Evolutionary conservation across 2,329 filamentous ascomycete genomes (phyloP).

Genomic region (Ramularia collo-cygni): DNA sequence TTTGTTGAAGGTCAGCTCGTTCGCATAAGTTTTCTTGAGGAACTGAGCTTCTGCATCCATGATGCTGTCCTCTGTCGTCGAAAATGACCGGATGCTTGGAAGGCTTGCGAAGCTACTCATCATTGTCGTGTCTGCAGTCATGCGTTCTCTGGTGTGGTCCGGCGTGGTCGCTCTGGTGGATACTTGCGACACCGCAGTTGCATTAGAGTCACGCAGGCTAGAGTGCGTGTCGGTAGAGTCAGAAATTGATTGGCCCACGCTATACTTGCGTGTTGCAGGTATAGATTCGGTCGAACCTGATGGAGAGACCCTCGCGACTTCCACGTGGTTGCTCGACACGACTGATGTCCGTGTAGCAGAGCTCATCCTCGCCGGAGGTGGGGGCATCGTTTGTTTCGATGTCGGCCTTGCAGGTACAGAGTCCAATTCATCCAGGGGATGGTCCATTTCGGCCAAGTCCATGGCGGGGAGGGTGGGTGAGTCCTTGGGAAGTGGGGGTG

Average conservation of each 20-base stretch:
- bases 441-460: neutral
- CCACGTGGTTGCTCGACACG: conserved; percentile 9
- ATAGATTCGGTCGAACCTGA: conserved; percentile 11
- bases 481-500: conserved; percentile 6
- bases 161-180: conserved; percentile 87
- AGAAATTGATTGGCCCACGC: conserved; percentile 66
- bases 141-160: conserved; percentile 50
- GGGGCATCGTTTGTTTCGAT: too few species aligned
- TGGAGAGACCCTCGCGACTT: conserved; percentile 12
- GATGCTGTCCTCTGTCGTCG: conserved; percentile 61
- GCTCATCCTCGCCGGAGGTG: conserved; percentile 1
- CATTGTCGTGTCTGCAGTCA: conserved; percentile 46
- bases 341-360: conserved; percentile 13
- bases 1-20: conserved; percentile 89
- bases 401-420: neutral
- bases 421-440: neutral
- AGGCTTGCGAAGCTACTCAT: conserved; percentile 58
- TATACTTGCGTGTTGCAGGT: conserved; percentile 49
- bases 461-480: too few species aligned
- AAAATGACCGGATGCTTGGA: conserved; percentile 54
- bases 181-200: conserved; percentile 69
- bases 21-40: conserved; percentile 85
- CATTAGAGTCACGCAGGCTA: conserved; percentile 67
- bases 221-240: conserved; percentile 76
- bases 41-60: conserved; percentile 75